Base-by-base conservation (phyloP, 2,329 filamentous ascomycete genomes). In the Cytospora piceae region DNA sequence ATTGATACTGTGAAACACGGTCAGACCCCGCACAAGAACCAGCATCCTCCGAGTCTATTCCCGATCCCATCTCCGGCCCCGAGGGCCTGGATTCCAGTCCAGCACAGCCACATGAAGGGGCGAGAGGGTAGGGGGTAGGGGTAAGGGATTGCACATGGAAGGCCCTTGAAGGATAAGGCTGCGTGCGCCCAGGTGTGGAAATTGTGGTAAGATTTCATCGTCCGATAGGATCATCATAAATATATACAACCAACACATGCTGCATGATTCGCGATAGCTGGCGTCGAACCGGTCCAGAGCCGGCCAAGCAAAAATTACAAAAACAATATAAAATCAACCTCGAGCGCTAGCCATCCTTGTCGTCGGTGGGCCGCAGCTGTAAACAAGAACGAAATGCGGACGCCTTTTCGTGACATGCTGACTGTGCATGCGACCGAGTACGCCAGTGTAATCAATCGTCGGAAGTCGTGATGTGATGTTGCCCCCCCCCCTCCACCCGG, bases 191-290 rank as follows among this genome's bases (percentile, higher is more conserved):
- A 15, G 12, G 3, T 37, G 34, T 37, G 34, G 11, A 24, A 24
- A 14, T 49, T 12, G 20, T 12, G n/a, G 8, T 49, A 14, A 24
- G 22, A 24, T 49, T 49, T 49, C 46, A 24, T 49, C 22, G 46
- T 24, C 46, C 46, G 46, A 14, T 11, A 24, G 46, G 46, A 49
- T 49, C 46, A 49, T 49, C 46, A 49, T 49, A 49, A 49, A 24
- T 49, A 49, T 49, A 49, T 49, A 49, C 46, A 49, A n/a, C 20
- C 42, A 49, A 9, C 46, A 24, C 46, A 49, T 49, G 46, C 46
- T 14, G 9, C 17, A 5, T 49, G 3, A 14, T 24, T 49, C 46
- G 46, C 46, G 46, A 49, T 14, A 49, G 46, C 46, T 49, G 46
- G 46, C 46, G 9, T 24, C 9, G 11, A 24, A 24, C 46, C 46